Percentiles rank a stretch among this genome's conserved stretches.
Conservation (phyloP, 352 stramenopile species). For the Blastocystis sp. region DNA sequence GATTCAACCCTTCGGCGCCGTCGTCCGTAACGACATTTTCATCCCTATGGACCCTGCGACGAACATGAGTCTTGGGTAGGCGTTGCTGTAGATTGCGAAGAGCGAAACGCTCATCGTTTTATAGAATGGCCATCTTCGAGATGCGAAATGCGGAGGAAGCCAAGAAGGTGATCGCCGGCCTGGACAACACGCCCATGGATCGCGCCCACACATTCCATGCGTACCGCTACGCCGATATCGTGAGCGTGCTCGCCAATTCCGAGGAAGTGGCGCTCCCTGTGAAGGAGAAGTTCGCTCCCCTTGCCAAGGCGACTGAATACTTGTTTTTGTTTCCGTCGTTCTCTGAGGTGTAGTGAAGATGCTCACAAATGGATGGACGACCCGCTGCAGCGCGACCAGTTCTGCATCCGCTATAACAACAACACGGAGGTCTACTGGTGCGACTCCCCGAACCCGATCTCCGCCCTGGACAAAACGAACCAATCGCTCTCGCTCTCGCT, state of each 20-base stretch:
- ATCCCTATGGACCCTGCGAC: constrained; percentile 49
- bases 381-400: constrained; percentile 27
- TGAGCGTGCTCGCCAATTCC: neutral
- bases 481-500: neutral
- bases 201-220: constrained; percentile 40
- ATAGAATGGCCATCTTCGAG: constrained; percentile 46
- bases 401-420: constrained; percentile 20
- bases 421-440: constrained; percentile 14
- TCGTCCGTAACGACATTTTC: constrained; percentile 43
- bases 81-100: neutral
- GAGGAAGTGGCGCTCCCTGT: neutral
- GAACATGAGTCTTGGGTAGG: constrained; percentile 42
- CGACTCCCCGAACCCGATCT: neutral
- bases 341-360: neutral
- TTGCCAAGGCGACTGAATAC: neutral
- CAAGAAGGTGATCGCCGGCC: constrained; percentile 17
- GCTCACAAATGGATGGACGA: constrained; percentile 42
- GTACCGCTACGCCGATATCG: constrained; percentile 37
- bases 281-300: constrained; percentile 20
- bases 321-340: neutral
- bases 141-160: constrained; percentile 22
- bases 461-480: constrained; percentile 5
- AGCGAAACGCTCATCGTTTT: neutral
- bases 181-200: constrained; percentile 58
- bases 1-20: constrained; percentile 29